Evolutionary conservation across 1,284 basidiomycete species (phyloP).

Genomic region (Ganoderma lingzhi): DNA sequence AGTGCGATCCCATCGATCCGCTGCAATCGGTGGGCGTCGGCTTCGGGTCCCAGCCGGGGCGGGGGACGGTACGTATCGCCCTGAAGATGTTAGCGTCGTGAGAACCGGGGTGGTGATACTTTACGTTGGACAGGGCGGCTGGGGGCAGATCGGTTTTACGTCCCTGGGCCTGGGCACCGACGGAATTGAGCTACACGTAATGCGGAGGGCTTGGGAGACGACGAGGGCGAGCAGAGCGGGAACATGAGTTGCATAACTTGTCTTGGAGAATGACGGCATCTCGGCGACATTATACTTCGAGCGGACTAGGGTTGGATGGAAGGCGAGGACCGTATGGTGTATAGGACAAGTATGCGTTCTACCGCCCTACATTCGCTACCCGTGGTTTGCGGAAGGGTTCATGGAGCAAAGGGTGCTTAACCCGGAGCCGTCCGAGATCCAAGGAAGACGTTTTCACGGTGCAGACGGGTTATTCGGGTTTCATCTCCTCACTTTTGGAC

Average conservation of each 20-base stretch:
- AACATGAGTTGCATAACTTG: not conserved
- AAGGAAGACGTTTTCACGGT: not conserved
- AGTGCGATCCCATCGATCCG: conserved; percentile 30
- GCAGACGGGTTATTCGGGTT: not conserved
- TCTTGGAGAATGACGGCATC: not conserved
- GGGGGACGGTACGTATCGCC: not conserved
- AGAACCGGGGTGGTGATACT: not conserved
- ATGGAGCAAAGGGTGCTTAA: not conserved
- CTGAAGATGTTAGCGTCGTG: conserved; percentile 1
- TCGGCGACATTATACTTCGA: not conserved
- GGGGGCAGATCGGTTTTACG: conserved; percentile 4
- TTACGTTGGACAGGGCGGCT: not conserved
- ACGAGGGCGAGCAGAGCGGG: not conserved
- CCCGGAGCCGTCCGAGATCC: not conserved
- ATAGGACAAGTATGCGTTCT: not conserved
- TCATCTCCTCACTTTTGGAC: not conserved
- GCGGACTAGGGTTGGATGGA: not conserved
- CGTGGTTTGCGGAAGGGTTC: not conserved
- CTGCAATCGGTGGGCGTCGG: conserved; percentile 26
- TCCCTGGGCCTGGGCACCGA: not conserved
- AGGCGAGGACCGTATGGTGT: not conserved
- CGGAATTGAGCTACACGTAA: conserved; percentile 3
- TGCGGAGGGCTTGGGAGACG: not conserved
- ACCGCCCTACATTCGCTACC: not conserved
- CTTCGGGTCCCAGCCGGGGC: not conserved